phyloP scores from a whole-genome alignment of 495 filamentous ascomycete genomes.

The Clavariopsis aquatica region DNA sequence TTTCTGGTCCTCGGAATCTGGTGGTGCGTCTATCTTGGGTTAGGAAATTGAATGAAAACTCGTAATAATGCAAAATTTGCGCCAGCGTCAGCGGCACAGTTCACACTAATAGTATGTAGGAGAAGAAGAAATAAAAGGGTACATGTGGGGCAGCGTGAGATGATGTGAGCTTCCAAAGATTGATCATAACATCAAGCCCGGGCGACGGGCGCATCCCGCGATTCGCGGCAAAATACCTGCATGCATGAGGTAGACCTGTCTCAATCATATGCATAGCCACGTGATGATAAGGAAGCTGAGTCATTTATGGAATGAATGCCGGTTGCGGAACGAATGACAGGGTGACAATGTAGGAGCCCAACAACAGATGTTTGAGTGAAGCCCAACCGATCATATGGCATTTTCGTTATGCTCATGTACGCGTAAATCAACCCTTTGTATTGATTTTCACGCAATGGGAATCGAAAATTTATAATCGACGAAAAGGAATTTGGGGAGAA shows the following conservation, averaged over 20 bases:
- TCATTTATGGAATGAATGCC: not conserved
- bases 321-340: slow-evolving; percentile 1
- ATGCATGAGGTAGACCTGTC: slow-evolving; percentile 16
- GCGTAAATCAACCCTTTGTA: not conserved
- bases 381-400: not conserved
- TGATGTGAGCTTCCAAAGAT: not conserved
- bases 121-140: not conserved
- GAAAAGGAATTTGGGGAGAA: not conserved
- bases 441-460: not conserved
- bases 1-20: not conserved
- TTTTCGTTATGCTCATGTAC: not conserved
- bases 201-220: not conserved
- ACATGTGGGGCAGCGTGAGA: slow-evolving; percentile 9
- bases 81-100: not conserved
- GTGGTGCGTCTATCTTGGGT: not conserved
- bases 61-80: not conserved
- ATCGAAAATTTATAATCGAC: not conserved
- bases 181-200: slow-evolving; percentile 9
- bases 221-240: slow-evolving; percentile 20
- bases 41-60: not conserved
- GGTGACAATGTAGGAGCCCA: not conserved
- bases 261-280: slow-evolving; percentile 12
- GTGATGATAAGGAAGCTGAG: slow-evolving; percentile 26
- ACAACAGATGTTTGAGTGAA: not conserved
- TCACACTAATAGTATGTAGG: not conserved